phyloP scores from a whole-genome alignment of 2,329 filamentous ascomycete species.

The Aureobasidium sp. region DNA sequence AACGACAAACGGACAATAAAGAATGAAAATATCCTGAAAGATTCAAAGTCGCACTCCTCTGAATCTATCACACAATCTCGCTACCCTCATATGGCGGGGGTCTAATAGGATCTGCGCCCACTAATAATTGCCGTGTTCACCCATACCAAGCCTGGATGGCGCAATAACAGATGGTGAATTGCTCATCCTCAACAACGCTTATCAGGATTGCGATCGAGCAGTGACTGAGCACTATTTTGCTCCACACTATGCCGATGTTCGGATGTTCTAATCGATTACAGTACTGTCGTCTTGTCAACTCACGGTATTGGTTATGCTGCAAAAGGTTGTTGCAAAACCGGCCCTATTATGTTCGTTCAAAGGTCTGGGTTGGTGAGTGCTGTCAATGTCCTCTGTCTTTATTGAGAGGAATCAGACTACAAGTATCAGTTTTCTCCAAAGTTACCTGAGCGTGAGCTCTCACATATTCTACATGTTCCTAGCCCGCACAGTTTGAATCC shows the following conservation, averaged over 20 bases:
- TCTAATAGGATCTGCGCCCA: neutral
- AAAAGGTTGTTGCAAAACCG: no score
- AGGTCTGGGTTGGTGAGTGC: no score
- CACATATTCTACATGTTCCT: no score
- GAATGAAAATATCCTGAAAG: neutral
- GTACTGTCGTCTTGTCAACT: no score
- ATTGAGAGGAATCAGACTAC: no score
- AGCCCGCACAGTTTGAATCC: no score
- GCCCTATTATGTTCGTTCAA: no score
- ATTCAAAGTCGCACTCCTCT: no score
- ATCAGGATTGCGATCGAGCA: neutral
- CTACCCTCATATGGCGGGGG: neutral
- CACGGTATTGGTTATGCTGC: no score
- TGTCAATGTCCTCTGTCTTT: no score
- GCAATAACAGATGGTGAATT: neutral
- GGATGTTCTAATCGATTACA: neutral
- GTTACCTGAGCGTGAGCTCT: no score
- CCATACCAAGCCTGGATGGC: constrained; percentile 1
- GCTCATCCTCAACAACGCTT: constrained; percentile 2
- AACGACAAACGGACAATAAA: neutral
- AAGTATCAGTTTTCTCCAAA: no score
- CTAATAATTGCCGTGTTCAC: neutral
- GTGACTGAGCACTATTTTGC: neutral
- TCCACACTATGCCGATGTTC: neutral
- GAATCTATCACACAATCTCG: neutral